A percentile compares a stretch with the other conserved stretches of the same genome.
These are phyloP conservation scores for Neonectria hederae DNA, from an alignment of 2,329 filamentous ascomycete species.

Conservation along the genomic window DNA sequence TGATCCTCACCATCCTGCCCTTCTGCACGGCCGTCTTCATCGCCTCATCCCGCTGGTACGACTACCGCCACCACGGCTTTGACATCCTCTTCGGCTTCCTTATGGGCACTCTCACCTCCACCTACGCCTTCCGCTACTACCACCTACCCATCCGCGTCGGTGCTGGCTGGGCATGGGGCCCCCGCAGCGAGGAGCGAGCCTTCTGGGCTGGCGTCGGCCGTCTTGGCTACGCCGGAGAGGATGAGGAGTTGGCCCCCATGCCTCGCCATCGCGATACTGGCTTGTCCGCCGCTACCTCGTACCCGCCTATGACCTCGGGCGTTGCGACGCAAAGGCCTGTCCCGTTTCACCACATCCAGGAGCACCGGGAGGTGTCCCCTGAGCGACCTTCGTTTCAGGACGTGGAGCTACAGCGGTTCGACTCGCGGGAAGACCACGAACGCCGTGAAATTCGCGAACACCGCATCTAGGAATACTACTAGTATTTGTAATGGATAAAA, in stretches of 20 bases:
- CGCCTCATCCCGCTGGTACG: constrained; percentile 83
- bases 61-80: constrained; percentile 92
- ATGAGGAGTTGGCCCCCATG: constrained; percentile 37
- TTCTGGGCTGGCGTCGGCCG: constrained; percentile 81
- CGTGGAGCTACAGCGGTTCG: constrained; percentile 44
- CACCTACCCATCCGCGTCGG: constrained; percentile 79
- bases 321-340: constrained; percentile 35
- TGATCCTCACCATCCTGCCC: constrained; percentile 75
- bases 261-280: constrained; percentile 32
- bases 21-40: constrained; percentile 82
- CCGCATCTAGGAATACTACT: neutral
- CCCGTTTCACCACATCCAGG: constrained; percentile 6
- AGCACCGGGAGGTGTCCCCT: neutral
- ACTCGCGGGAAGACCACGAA: constrained; percentile 27
- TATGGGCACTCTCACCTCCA: constrained; percentile 76
- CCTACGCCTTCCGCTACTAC: constrained; percentile 85
- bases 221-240: constrained; percentile 62
- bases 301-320: constrained; percentile 37
- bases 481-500: neutral
- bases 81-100: constrained; percentile 88
- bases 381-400: constrained; percentile 42
- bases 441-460: constrained; percentile 13
- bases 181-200: constrained; percentile 75
- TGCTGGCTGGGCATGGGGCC: constrained; percentile 90
- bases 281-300: constrained; percentile 42